phyloP scores from a whole-genome alignment of 306 rosid genomes.

The Quercus rubra region DNA sequence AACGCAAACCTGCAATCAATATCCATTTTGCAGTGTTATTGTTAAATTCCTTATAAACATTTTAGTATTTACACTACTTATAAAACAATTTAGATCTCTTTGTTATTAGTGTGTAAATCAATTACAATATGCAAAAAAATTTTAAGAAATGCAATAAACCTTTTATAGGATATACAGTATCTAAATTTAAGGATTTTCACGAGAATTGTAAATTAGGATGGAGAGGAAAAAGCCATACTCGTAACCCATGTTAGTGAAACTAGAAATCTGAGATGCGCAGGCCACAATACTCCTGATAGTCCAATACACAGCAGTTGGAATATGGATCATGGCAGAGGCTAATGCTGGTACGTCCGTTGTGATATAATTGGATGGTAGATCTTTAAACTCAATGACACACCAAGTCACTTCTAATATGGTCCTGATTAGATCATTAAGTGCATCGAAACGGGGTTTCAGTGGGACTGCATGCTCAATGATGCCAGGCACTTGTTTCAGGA shows the following conservation, averaged over 20 bases:
- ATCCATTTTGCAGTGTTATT: too few species aligned
- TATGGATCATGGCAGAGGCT: slow-evolving; percentile 22
- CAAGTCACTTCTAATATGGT: slow-evolving; percentile 40
- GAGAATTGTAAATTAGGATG: not conserved
- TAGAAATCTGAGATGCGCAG: slow-evolving; percentile 41
- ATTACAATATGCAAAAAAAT: too few species aligned
- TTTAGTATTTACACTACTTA: too few species aligned
- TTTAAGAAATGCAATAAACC: too few species aligned
- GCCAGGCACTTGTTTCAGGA: slow-evolving; percentile 43
- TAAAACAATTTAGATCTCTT: too few species aligned
- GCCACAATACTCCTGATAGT: slow-evolving; percentile 35
- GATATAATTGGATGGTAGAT: slow-evolving; percentile 34
- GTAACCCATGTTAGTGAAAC: slow-evolving; percentile 43
- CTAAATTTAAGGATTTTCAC: too few species aligned
- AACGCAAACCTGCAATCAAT: too few species aligned
- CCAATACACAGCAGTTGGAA: slow-evolving; percentile 49
- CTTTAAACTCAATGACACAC: slow-evolving; percentile 37
- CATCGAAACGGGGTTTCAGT: slow-evolving; percentile 39
- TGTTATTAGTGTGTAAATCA: too few species aligned
- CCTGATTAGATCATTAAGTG: slow-evolving; percentile 39
- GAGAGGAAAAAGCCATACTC: slow-evolving; percentile 28
- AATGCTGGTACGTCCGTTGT: not conserved
- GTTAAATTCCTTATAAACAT: too few species aligned
- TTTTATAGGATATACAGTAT: too few species aligned
- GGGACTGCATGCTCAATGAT: slow-evolving; percentile 35